Percentiles rank a stretch among this genome's conserved stretches.
Conservation (phyloP, 1,284 basidiomycete species). For the Heterobasidion irregulare region DNA sequence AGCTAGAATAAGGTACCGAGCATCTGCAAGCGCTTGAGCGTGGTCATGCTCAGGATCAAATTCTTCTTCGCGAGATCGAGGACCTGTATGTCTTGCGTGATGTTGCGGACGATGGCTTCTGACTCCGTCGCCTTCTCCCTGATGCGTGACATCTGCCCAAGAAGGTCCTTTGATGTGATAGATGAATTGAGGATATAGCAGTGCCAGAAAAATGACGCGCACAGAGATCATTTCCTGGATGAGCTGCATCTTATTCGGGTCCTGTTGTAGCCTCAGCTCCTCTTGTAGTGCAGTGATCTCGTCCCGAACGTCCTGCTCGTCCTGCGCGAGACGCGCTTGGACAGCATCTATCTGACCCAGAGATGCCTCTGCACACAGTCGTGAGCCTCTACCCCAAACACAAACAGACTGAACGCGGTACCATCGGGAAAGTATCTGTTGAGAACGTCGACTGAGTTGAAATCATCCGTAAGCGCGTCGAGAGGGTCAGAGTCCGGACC, state of each 20-base stretch:
- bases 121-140: constrained; percentile 94
- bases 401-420: constrained; percentile 17
- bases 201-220: constrained; percentile 10
- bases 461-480: constrained; percentile 48
- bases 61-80: constrained; percentile 95
- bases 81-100: constrained; percentile 95
- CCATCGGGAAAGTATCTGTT: constrained; percentile 75
- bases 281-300: constrained; percentile 66
- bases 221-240: constrained; percentile 94
- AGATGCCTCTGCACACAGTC: constrained; percentile 45
- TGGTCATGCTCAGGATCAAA: constrained; percentile 83
- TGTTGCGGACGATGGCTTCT: constrained; percentile 90
- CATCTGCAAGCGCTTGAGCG: constrained; percentile 89
- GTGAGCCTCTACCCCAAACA: neutral
- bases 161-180: constrained; percentile 57
- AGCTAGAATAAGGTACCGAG: constrained; percentile 50
- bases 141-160: constrained; percentile 90
- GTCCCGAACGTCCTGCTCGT: constrained; percentile 54
- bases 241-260: constrained; percentile 76
- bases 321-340: constrained; percentile 50
- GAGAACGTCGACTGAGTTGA: constrained; percentile 50
- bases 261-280: constrained; percentile 69
- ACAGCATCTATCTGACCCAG: constrained; percentile 56
- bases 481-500: constrained; percentile 40
- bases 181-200: neutral